Percentiles rank a stretch among this genome's conserved stretches.
phyloP scores from a whole-genome alignment of 306 rosid genomes.

The Herpetospermum pedunculosum region DNA sequence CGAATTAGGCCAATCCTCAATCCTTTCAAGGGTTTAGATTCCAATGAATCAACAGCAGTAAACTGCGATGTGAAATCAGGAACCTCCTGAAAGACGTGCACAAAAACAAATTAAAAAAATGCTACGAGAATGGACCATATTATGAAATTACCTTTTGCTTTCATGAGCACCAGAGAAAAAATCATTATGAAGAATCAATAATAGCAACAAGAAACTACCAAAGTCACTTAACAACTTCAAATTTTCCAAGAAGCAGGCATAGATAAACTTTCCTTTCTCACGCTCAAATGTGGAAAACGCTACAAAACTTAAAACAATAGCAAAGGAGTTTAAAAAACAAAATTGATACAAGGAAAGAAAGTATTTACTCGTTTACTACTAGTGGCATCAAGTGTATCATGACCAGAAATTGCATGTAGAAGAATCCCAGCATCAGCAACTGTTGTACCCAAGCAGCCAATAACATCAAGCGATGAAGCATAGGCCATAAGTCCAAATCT shows the following conservation, averaged over 20 bases:
- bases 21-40: constrained; percentile 85
- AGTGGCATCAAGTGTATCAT: constrained; percentile 85
- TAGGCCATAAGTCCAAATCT: constrained; percentile 94
- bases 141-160: neutral
- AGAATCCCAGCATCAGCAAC: constrained; percentile 90
- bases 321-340: neutral
- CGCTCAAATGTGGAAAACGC: neutral
- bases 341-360: neutral
- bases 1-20: constrained; percentile 72
- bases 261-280: neutral
- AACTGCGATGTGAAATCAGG: constrained; percentile 48
- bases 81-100: constrained; percentile 48
- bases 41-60: constrained; percentile 29
- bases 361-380: constrained; percentile 63
- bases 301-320: neutral
- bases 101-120: neutral
- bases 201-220: neutral
- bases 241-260: neutral
- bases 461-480: constrained; percentile 93
- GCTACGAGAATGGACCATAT: neutral
- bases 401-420: constrained; percentile 78
- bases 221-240: neutral
- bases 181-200: neutral
- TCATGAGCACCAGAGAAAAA: neutral
- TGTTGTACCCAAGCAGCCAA: constrained; percentile 91